phyloP scores from a whole-genome alignment of 179 eudicot species.

The Pouteria campechiana region DNA sequence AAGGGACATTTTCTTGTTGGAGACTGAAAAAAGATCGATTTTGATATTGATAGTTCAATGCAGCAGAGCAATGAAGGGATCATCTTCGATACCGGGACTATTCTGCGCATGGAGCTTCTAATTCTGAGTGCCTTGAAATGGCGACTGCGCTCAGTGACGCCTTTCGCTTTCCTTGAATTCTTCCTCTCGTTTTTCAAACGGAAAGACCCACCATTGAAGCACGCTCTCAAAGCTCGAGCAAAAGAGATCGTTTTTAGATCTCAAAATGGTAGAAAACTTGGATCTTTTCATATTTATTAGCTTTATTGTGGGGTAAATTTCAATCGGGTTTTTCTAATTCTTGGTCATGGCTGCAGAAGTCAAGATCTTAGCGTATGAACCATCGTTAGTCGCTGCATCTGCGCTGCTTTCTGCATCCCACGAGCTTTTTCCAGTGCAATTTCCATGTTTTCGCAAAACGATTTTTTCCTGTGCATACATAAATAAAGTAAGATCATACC shows the following conservation, averaged over 20 bases:
- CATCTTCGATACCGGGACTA: slow-evolving; percentile 19
- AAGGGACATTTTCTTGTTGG: not conserved
- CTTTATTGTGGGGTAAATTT: not conserved
- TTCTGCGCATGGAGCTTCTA: slow-evolving; percentile 36
- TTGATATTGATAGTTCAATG: not conserved
- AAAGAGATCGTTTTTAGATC: slow-evolving; percentile 38
- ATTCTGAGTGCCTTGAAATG: slow-evolving; percentile 43
- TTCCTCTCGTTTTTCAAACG: slow-evolving; percentile 31
- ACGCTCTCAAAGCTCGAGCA: slow-evolving; percentile 33
- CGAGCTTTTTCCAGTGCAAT: slow-evolving; percentile 39
- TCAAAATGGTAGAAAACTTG: slow-evolving; percentile 33
- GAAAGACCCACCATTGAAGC: slow-evolving; percentile 16
- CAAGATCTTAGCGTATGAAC: slow-evolving; percentile 28
- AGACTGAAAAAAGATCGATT: not conserved
- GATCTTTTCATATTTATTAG: not conserved
- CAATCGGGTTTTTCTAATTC: not conserved
- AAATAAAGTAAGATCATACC: slow-evolving; percentile 44
- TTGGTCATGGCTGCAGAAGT: slow-evolving; percentile 15
- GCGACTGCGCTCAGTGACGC: slow-evolving; percentile 56
- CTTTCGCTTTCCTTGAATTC: slow-evolving; percentile 36
- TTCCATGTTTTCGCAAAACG: slow-evolving; percentile 19
- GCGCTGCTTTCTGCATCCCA: slow-evolving; percentile 38
- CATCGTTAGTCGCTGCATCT: slow-evolving; percentile 38
- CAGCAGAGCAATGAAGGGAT: slow-evolving; percentile 21
- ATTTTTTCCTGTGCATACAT: slow-evolving; percentile 24